Percentiles rank a stretch among this genome's conserved stretches.
phyloP scores from a whole-genome alignment of 2,329 filamentous ascomycete species.

The Lasiodiplodia gonubiensis region DNA sequence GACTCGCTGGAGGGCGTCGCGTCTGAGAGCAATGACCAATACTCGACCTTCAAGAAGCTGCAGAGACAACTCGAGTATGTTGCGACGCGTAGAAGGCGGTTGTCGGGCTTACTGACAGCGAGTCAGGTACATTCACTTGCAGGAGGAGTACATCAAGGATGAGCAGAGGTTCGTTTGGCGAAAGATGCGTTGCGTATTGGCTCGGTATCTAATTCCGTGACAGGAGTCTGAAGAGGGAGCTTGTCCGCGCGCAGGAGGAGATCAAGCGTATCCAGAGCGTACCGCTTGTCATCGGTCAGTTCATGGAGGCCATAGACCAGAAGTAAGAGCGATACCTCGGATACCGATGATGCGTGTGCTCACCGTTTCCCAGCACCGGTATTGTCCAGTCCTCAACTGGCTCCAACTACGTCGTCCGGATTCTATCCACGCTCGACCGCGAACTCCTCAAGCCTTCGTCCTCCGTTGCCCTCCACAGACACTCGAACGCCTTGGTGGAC shows the following conservation, averaged over 20 bases:
- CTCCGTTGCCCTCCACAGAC: constrained; percentile 94
- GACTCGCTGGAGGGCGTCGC: constrained; percentile 86
- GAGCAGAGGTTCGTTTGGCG: constrained; percentile 75
- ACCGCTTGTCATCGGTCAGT: constrained; percentile 96
- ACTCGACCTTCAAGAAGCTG: constrained; percentile 93
- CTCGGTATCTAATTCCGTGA: constrained; percentile 22
- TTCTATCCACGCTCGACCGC: constrained; percentile 96
- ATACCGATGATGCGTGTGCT: constrained; percentile 28
- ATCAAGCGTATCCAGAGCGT: constrained; percentile 99
- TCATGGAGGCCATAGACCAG: constrained; percentile 99
- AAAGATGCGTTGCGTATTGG: background rate
- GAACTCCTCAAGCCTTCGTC: constrained; percentile 98
- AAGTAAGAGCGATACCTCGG: constrained; percentile 66
- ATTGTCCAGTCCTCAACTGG: constrained; percentile 98
- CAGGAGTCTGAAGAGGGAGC: constrained; percentile 93
- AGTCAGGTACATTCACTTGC: constrained; percentile 85
- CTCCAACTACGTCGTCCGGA: constrained; percentile 98
- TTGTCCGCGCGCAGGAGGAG: constrained; percentile 96
- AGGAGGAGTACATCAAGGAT: constrained; percentile 99
- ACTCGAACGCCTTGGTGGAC: constrained; percentile 97
- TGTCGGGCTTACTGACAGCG: constrained; percentile 21
- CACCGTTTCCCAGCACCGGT: constrained; percentile 70
- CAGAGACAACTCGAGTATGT: constrained; percentile 92
- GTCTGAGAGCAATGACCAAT: constrained; percentile 86
- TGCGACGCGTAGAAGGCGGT: constrained; percentile 5